Evolutionary conservation across 768 basidiomycete genomes (phyloP).

Genomic region (Russula abietina): DNA sequence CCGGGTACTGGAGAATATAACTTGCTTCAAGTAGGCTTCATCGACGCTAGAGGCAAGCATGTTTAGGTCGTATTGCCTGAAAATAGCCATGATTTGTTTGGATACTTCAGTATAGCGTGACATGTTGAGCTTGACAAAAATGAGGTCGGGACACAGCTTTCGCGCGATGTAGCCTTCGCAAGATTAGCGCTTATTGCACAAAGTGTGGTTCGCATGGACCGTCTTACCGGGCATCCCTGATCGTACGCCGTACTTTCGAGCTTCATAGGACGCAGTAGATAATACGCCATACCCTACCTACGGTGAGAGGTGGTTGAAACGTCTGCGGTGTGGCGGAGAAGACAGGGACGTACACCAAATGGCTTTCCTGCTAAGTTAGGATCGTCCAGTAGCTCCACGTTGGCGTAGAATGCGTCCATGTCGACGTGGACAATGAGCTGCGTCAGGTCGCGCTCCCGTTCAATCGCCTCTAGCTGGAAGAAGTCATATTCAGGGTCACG

Average conservation of each 20-base stretch:
- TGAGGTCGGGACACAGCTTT: slow-evolving; percentile 87
- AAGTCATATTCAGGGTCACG: slow-evolving; percentile 3
- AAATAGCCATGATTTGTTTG: slow-evolving; percentile 58
- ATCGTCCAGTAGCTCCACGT: slow-evolving; percentile 64
- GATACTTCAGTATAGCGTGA: slow-evolving; percentile 67
- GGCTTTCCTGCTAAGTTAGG: slow-evolving; percentile 63
- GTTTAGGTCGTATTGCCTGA: slow-evolving; percentile 65
- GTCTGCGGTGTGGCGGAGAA: no score
- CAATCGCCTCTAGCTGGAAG: slow-evolving; percentile 59
- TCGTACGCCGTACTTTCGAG: slow-evolving; percentile 82
- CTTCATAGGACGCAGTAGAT: slow-evolving; percentile 88
- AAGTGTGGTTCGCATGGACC: neutral
- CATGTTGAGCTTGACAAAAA: slow-evolving; percentile 55
- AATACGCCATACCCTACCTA: slow-evolving; percentile 80
- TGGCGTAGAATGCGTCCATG: slow-evolving; percentile 91
- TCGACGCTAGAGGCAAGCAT: slow-evolving; percentile 78
- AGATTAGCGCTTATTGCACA: neutral
- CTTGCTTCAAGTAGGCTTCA: slow-evolving; percentile 88
- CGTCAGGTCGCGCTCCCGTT: slow-evolving; percentile 67
- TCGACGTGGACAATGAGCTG: slow-evolving; percentile 91
- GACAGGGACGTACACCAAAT: slow-evolving; percentile 51
- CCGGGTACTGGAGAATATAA: slow-evolving; percentile 8
- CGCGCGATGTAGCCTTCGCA: slow-evolving; percentile 77
- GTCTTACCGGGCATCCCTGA: slow-evolving; percentile 88
- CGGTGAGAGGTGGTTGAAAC: slow-evolving; percentile 23